Percentiles rank a stretch among this genome's conserved stretches.
Evolutionary conservation across 805 yeast genomes (phyloP).

Genomic region (Zygosaccharomyces bisporus): DNA sequence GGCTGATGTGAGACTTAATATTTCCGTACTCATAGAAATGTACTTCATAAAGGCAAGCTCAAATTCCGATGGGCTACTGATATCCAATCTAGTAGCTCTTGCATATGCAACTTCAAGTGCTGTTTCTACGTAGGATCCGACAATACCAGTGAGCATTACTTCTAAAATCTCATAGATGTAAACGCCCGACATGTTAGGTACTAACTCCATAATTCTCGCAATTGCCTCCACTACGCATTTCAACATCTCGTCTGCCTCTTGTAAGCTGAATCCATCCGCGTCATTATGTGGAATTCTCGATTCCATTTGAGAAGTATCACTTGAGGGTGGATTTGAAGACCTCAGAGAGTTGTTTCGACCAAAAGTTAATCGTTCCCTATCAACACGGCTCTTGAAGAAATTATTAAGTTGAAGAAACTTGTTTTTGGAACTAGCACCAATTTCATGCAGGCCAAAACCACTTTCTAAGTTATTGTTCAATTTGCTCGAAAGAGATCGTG

Average conservation of each 20-base stretch:
- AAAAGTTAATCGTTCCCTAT: constrained; percentile 40
- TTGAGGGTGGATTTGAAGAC: constrained; percentile 5
- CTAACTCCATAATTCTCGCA: constrained; percentile 69
- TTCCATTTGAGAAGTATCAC: constrained; percentile 5
- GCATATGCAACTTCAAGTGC: constrained; percentile 69
- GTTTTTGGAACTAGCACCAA: constrained; percentile 31
- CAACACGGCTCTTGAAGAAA: constrained; percentile 52
- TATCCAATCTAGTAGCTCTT: constrained; percentile 40
- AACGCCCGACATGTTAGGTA: constrained; percentile 58
- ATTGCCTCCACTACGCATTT: constrained; percentile 73
- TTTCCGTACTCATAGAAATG: constrained; percentile 53
- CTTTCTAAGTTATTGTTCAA: constrained; percentile 29
- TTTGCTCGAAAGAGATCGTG: constrained; percentile 30
- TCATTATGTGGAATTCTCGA: not conserved
- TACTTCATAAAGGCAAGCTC: constrained; percentile 48
- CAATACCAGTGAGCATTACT: constrained; percentile 62
- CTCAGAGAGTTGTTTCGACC: constrained; percentile 19
- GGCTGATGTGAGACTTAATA: constrained; percentile 61
- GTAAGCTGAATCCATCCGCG: constrained; percentile 36
- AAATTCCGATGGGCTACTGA: constrained; percentile 29
- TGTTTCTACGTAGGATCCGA: constrained; percentile 67
- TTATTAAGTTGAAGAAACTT: constrained; percentile 51
- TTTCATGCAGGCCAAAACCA: constrained; percentile 16
- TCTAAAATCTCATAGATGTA: constrained; percentile 65
- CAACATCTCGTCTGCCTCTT: constrained; percentile 57